Conservation (phyloP, 169 alveolate genomes). For the Plasmodium sp. region DNA sequence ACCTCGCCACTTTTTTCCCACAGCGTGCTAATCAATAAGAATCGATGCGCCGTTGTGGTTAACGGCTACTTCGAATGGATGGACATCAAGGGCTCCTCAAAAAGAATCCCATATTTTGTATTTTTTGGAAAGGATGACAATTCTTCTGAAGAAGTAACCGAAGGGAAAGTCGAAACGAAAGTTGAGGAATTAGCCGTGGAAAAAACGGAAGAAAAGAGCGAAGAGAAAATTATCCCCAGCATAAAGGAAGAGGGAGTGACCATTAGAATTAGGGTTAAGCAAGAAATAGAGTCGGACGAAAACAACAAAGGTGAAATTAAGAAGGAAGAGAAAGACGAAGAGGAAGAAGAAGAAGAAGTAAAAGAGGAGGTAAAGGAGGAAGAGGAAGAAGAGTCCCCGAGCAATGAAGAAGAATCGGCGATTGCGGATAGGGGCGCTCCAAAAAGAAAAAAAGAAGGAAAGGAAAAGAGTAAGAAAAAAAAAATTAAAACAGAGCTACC, state of each 20-base stretch:
- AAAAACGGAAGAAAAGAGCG: not conserved
- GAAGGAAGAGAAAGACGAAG: not conserved
- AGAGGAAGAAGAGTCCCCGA: not conserved
- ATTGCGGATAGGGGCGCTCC: not conserved
- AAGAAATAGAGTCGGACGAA: not conserved
- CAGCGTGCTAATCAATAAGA: slow-evolving; percentile 42
- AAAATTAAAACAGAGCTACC: slow-evolving; percentile 21
- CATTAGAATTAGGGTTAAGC: not conserved
- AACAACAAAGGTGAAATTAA: not conserved
- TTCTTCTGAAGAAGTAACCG: not conserved
- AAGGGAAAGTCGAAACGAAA: not conserved
- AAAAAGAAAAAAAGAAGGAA: slow-evolving; percentile 15
- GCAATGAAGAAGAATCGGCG: not conserved
- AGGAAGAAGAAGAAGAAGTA: not conserved
- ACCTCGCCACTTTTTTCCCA: not conserved
- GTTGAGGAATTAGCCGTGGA: not conserved
- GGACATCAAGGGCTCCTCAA: not conserved
- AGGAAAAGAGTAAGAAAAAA: not conserved
- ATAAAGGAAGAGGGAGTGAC: not conserved
- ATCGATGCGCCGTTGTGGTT: slow-evolving; percentile 40
- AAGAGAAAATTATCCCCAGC: not conserved
- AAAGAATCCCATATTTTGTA: slow-evolving; percentile 30
- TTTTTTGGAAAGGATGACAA: slow-evolving; percentile 7
- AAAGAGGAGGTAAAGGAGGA: not conserved
- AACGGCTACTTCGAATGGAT: slow-evolving; percentile 65